Base-by-base conservation (phyloP, 805 yeast species). In the Nakazawaea pomicola region DNA sequence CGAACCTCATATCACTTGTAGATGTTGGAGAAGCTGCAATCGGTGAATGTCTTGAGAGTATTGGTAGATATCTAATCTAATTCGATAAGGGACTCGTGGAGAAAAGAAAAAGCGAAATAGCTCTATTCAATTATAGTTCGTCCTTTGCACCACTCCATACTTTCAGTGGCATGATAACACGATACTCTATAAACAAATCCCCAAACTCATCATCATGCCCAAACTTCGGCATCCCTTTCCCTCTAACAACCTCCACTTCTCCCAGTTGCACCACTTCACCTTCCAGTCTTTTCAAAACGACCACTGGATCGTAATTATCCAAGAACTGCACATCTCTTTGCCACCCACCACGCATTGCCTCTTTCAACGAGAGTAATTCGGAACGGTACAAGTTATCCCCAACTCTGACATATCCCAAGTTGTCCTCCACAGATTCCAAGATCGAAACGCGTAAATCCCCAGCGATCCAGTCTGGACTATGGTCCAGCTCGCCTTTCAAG, bases 261-360 rank as follows among this genome's bases (percentile, higher is more conserved):
- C 95, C 95, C 11, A 23, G 21, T 21, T 21, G 24, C 14, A 28
- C 30, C 12, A 28, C 30, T 58, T 93, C 96, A 7, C 83, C 67
- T 49, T 87, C 84, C 2, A 95, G 95, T 21, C 96, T 72, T 28
- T 61, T 45, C 3, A 88, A 39, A 0, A 48, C 51, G 2, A 78
- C 58, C 16, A 71, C 56, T 23, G 64, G 63, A 36, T 76, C 72
- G 23, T 71, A 72, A 16, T 67, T 68, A 55, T 85, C 96, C 41
- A 93, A 72, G 47, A 79, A 82, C 31, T 70, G 73, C 19, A 93
- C 68, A 5, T 61, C 60, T 41, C 96, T 69, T 29, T 61, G 54
- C 99, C 99, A 93, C 14, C 81, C 87, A 14, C 99, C 99, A 6
- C 53, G 37, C 6, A 77, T 36, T 0, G 97, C 84, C 58, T 93